phyloP scores from a whole-genome alignment of 768 basidiomycete species.

The Hortiboletus campestris region DNA sequence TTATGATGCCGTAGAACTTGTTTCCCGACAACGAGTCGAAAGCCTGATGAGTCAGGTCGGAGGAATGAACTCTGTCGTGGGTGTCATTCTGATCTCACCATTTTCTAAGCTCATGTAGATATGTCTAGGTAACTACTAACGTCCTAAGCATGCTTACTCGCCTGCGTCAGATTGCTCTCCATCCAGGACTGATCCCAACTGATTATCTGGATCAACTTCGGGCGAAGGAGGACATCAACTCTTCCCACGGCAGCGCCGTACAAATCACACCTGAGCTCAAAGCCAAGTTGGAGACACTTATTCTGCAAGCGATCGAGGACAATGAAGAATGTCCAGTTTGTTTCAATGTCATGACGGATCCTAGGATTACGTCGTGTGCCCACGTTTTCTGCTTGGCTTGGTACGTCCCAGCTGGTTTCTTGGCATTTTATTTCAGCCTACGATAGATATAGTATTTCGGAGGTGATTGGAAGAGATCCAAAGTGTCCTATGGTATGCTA shows the following conservation, averaged over 20 bases:
- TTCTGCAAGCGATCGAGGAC: conserved; percentile 73
- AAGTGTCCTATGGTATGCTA: conserved; percentile 74
- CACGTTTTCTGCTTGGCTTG: conserved; percentile 74
- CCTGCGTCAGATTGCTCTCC: conserved; percentile 77
- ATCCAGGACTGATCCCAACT: conserved; percentile 70
- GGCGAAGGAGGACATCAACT: conserved; percentile 25
- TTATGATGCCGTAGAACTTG: conserved; percentile 66
- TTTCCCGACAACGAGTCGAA: conserved; percentile 63
- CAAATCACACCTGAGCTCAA: conserved; percentile 54
- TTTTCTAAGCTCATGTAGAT: conserved; percentile 1
- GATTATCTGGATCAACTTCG: conserved; percentile 68
- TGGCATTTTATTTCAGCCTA: neutral
- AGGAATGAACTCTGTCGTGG: conserved; percentile 43
- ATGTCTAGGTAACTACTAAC: conserved; percentile 57
- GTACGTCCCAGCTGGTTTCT: conserved; percentile 34
- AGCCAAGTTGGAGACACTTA: conserved; percentile 50
- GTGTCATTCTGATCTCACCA: neutral
- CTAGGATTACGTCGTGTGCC: conserved; percentile 70
- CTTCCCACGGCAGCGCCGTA: conserved; percentile 22
- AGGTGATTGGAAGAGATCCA: conserved; percentile 66
- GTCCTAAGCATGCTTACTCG: conserved; percentile 84
- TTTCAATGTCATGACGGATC: conserved; percentile 55
- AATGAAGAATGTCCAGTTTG: conserved; percentile 83
- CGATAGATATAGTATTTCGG: conserved; percentile 51
- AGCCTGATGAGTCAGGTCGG: conserved; percentile 44